These are phyloP conservation scores for Astragalus membranaceus DNA, from an alignment of 306 rosid species.

Conservation along the genomic window DNA sequence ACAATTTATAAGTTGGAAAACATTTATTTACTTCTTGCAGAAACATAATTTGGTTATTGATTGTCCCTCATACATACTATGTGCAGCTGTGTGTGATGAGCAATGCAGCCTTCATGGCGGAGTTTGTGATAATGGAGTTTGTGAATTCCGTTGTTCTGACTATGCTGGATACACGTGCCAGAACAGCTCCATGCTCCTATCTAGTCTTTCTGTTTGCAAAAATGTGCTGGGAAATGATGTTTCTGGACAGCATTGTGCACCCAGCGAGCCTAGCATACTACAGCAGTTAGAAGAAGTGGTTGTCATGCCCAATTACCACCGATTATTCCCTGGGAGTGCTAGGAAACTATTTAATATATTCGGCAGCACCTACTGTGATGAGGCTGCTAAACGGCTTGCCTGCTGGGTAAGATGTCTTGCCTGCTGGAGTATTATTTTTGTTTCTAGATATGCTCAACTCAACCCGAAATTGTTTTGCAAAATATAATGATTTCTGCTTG, in stretches of 20 bases:
- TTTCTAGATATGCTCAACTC: background rate
- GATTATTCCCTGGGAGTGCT: slow-evolving; percentile 93
- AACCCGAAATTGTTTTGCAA: background rate
- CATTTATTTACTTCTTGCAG: background rate
- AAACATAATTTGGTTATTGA: slow-evolving; percentile 9
- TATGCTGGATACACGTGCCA: slow-evolving; percentile 97
- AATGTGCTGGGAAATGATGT: slow-evolving; percentile 65
- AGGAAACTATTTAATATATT: slow-evolving; percentile 81
- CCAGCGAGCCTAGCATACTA: slow-evolving; percentile 82
- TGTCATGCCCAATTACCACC: slow-evolving; percentile 90
- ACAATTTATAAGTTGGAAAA: background rate
- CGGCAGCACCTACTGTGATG: slow-evolving; percentile 78
- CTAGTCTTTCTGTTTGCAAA: slow-evolving; percentile 77
- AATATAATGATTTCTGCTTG: background rate
- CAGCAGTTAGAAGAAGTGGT: slow-evolving; percentile 97
- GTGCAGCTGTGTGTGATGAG: slow-evolving; percentile 89
- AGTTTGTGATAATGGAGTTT: slow-evolving; percentile 93
- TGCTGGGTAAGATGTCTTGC: slow-evolving; percentile 89
- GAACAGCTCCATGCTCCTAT: slow-evolving; percentile 74
- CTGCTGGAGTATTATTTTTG: too few relatives aligned
- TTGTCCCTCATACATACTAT: slow-evolving; percentile 7
- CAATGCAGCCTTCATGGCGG: slow-evolving; percentile 99
- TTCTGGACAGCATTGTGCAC: slow-evolving; percentile 94
- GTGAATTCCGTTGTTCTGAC: slow-evolving; percentile 97
- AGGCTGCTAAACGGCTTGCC: slow-evolving; percentile 88